These are phyloP conservation scores for Oldenlandia corymbosa DNA, from an alignment of 257 asterid genomes.

Conservation along the genomic window DNA sequence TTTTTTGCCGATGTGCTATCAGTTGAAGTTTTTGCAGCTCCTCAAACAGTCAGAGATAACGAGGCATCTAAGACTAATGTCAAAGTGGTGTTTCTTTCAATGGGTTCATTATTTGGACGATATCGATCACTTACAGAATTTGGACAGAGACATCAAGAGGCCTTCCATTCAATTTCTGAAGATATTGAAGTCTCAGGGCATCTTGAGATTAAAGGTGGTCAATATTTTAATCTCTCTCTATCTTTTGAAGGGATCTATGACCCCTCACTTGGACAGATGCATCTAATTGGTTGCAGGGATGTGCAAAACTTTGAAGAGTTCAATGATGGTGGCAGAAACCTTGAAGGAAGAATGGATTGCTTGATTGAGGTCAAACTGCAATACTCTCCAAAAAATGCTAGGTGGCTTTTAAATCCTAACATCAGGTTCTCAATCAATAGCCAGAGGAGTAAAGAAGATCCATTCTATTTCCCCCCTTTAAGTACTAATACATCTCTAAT, in stretches of 20 bases:
- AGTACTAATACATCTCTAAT: background rate
- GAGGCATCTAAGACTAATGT: constrained; percentile 4
- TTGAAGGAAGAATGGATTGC: constrained; percentile 11
- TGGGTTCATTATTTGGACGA: constrained; percentile 19
- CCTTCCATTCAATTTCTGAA: constrained; percentile 11
- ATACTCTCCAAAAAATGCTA: constrained; percentile 14
- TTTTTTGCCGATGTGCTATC: constrained; percentile 15
- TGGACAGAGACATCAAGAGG: background rate
- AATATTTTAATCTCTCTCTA: background rate
- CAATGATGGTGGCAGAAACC: background rate
- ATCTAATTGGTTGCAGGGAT: constrained; percentile 13
- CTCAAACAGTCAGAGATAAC: background rate
- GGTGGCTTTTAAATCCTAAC: constrained; percentile 20
- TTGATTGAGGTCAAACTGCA: constrained; percentile 12
- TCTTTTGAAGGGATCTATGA: constrained; percentile 10
- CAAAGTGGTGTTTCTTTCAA: constrained; percentile 11
- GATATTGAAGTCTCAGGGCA: constrained; percentile 16
- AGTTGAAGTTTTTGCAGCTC: constrained; percentile 13
- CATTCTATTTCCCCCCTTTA: constrained; percentile 6
- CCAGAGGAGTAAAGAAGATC: constrained; percentile 17
- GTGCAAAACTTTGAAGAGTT: background rate
- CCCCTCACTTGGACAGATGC: constrained; percentile 11
- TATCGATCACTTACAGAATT: background rate
- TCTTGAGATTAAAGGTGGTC: constrained; percentile 2
- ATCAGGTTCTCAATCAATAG: constrained; percentile 16